Evolutionary conservation across 2,329 filamentous ascomycete species (phyloP).

Genomic region (Bimuria novae-zelandiae): DNA sequence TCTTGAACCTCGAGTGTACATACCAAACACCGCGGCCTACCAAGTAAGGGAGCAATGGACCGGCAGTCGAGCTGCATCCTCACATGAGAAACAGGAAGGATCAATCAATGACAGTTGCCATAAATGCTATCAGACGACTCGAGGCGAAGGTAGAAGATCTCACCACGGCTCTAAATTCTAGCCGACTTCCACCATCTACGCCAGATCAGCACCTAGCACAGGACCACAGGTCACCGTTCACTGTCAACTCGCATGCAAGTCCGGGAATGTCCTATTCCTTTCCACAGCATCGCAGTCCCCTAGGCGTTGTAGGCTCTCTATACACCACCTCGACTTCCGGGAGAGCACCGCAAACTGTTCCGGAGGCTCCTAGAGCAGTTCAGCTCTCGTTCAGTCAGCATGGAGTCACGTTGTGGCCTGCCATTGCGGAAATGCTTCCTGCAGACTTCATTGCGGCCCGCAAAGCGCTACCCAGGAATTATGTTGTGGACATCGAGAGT

Average conservation of each 20-base stretch:
- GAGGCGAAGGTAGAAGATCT: conserved; percentile 59
- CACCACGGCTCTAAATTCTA: conserved; percentile 43
- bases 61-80: too few species aligned
- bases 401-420: conserved; percentile 56
- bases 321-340: conserved; percentile 30
- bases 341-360: conserved; percentile 25
- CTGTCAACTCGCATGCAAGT: conserved; percentile 34
- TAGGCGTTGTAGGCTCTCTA: conserved; percentile 33
- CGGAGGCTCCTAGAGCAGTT: conserved; percentile 28
- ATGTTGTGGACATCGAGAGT: conserved; percentile 56
- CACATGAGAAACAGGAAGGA: conserved; percentile 50
- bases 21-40: conserved; percentile 60
- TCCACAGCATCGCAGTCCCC: conserved; percentile 22
- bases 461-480: conserved; percentile 52
- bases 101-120: conserved; percentile 59
- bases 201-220: not conserved
- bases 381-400: conserved; percentile 58
- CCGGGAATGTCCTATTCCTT: conserved; percentile 22
- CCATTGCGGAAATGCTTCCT: conserved; percentile 51
- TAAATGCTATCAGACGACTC: conserved; percentile 58
- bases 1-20: conserved; percentile 54
- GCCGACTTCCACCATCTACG: conserved; percentile 14
- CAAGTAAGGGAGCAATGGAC: too few species aligned
- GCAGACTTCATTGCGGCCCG: conserved; percentile 44
- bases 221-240: conserved; percentile 34